Base-by-base conservation (phyloP, 163 green algal species). In the Prototheca stagnorum region DNA sequence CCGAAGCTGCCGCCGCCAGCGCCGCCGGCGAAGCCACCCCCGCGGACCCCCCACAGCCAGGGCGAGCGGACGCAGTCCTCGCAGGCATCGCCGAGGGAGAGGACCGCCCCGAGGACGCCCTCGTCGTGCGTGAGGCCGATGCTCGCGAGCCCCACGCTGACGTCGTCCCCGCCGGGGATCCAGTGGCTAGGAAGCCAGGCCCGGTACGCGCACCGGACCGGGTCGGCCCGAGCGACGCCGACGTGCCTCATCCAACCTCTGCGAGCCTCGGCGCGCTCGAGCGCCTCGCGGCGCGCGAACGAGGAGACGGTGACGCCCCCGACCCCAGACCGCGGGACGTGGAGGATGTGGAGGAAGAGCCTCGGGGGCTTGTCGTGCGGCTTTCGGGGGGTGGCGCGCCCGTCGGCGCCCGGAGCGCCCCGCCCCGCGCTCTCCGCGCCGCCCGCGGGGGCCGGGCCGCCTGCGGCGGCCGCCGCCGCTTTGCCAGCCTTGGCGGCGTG, bases 101-200 rank as follows among this genome's bases (percentile, higher is more conserved):
- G 57, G 34, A 58, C 31, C 12, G 50, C 39, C 16, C 49, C 34
- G 35, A 57, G 49, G 14, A 57, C 26, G 12, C n/a, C 40, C 17
- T 47, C 25, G 34, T 57, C 26, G 52, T 65, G 59, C 2, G 36
- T 50, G 5, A 65, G 5, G 7, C 41, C 44, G 28, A 52, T 20
- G 9, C 49, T 54, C 17, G 54, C 61, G 26, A 69, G 14, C 34
- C 20, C 25, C 3, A 69, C 17, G 3, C 8, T 25, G 4, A 56
- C 39, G 54, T 69, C 43, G 12, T 4, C 44, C n/a, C 61, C 61
- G 20, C 47, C 54, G 8, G 61, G 61, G n/a, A 35, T 35, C 61
- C 61, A 69, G 20, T 47, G 20, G 21, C 4, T n/a, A 14, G 20
- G 47, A 4, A 19, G 4, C 53, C 44, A 53, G 17, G 2, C 27